phyloP scores from a whole-genome alignment of 2,329 filamentous ascomycete species.

The Aspergillus sp. region DNA sequence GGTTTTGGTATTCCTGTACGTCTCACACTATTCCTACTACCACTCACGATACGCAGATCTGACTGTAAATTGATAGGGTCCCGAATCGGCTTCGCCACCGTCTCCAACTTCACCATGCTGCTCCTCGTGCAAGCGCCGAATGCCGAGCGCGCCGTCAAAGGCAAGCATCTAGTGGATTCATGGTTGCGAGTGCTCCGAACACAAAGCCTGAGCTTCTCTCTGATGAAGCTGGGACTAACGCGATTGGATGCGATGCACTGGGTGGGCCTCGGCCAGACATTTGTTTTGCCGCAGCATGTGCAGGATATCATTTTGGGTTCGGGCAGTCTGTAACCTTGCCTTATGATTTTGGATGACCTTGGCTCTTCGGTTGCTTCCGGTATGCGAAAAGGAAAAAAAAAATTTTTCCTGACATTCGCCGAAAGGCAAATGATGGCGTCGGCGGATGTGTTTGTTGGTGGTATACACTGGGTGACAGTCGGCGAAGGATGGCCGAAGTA shows the following conservation, averaged over 20 bases:
- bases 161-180: constrained; percentile 21
- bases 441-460: too few species aligned
- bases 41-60: not conserved
- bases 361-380: too few species aligned
- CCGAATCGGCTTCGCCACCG: constrained; percentile 27
- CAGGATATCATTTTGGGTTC: constrained; percentile 10
- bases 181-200: constrained; percentile 24
- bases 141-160: constrained; percentile 17
- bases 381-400: too few species aligned
- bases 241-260: constrained; percentile 26
- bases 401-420: too few species aligned
- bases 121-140: constrained; percentile 26
- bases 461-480: too few species aligned
- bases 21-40: not conserved
- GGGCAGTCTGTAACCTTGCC: too few species aligned
- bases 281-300: constrained; percentile 21
- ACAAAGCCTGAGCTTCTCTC: constrained; percentile 23
- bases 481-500: too few species aligned
- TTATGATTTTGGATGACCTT: too few species aligned
- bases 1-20: constrained; percentile 30
- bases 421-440: too few species aligned
- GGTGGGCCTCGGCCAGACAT: constrained; percentile 18
- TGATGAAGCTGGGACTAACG: constrained; percentile 24
- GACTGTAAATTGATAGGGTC: constrained; percentile 17
- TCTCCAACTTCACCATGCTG: constrained; percentile 28